Conservation (phyloP, 352 stramenopile genomes). For the Pythium periplocum region DNA sequence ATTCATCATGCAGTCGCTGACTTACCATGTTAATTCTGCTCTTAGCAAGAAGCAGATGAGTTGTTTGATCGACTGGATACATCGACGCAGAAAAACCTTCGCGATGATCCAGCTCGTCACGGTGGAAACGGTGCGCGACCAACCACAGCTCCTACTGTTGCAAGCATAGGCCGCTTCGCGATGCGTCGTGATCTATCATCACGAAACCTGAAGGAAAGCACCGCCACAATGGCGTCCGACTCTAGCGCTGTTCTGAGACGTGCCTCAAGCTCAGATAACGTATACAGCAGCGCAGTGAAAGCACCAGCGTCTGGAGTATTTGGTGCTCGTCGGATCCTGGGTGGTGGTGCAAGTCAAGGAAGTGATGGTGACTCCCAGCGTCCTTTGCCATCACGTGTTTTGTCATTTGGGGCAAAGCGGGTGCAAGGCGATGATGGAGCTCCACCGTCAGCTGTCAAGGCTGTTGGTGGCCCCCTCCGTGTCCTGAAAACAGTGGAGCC, state of each 20-base stretch:
- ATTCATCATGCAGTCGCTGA: not conserved
- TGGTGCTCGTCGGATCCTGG: conserved; percentile 14
- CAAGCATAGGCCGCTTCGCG: conserved; percentile 9
- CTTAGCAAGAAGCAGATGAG: conserved; percentile 40
- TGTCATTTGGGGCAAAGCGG: conserved; percentile 13
- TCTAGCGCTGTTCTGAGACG: too few species aligned
- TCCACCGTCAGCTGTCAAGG: not conserved
- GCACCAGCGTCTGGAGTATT: conserved; percentile 1
- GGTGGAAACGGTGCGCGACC: too few species aligned
- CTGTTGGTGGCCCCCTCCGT: conserved; percentile 10
- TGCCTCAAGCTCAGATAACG: too few species aligned
- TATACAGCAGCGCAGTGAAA: not conserved
- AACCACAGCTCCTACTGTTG: not conserved
- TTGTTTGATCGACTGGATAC: conserved; percentile 56
- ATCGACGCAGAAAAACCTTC: conserved; percentile 45
- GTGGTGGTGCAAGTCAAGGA: not conserved
- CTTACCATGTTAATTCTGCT: not conserved
- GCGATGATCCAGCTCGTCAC: conserved; percentile 9
- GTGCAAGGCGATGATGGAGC: conserved; percentile 10
- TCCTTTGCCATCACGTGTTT: conserved; percentile 3
- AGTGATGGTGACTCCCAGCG: not conserved
- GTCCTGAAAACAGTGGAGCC: conserved; percentile 16
- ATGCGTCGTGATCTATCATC: not conserved
- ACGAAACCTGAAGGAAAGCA: conserved; percentile 1
- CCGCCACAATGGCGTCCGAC: not conserved